Base-by-base conservation (phyloP, 352 stramenopile genomes). In the Globisporangium abappressorium region DNA sequence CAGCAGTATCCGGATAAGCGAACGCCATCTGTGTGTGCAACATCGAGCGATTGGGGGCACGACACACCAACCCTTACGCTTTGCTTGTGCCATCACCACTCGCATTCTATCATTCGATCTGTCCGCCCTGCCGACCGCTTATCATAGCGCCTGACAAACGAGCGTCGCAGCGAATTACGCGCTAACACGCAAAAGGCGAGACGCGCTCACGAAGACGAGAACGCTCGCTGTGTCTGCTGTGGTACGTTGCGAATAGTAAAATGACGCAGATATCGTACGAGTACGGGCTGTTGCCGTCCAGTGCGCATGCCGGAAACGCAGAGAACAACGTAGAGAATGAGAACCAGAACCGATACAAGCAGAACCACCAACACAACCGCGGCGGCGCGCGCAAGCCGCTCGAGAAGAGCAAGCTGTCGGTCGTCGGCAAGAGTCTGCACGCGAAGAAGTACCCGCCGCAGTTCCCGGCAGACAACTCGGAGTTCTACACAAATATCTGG, bases 401-500 rank as follows among this genome's bases (percentile, higher is more conserved):
- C 53, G 76, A 84, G 73, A 82, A 81, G 67, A 87, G 78, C 65
- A 77, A 74, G 70, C 61, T 85, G 30, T 71, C 76, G 18, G 80
- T 79, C 67, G 70, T 72, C 26, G 64, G 65, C 65, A 81, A 75
- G 62, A 77, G 53, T 54, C 66, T 82, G 62, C 70, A 71, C 57
- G 43, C 70, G 57, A 87, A 87, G 69, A 89, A 85, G 58, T 43
- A 64, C 55, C 30, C 59, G 24, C 51, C 59, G 38, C 47, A 61
- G 55, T 61, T 69, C 33, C 67, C 75, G 0, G 41, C 58, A 28
- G 85, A 94, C 61, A 81, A 92, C 71, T 87, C 70, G 56, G 85
- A 89, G 54, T 94, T 94, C 73, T 94, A 94, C 75, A 76, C 76
- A 46, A 94, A 94, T 80, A 94, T 94, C 62, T 94, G 85, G 85